These are phyloP conservation scores for Lachancea nothofagi DNA, from an alignment of 805 yeast species.

Conservation along the genomic window DNA sequence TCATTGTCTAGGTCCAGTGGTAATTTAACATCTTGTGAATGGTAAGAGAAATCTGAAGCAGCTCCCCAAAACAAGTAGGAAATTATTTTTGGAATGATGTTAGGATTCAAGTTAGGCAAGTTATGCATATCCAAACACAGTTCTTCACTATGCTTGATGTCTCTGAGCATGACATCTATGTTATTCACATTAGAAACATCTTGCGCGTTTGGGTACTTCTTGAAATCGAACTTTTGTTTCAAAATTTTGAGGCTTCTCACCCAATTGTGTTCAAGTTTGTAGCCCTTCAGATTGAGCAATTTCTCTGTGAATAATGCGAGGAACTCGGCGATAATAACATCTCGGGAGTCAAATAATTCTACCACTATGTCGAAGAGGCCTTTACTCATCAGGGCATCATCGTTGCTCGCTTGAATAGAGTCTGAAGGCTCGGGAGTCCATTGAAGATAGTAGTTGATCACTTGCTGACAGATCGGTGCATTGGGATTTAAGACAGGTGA, in stretches of 20 bases:
- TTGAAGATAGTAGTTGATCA: slow-evolving; percentile 18
- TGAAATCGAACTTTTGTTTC: slow-evolving; percentile 15
- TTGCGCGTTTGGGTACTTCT: slow-evolving; percentile 5
- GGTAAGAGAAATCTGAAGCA: slow-evolving; percentile 12
- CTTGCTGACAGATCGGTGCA: slow-evolving; percentile 14
- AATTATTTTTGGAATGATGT: slow-evolving; percentile 53
- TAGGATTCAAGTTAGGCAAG: slow-evolving; percentile 17
- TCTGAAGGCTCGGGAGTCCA: slow-evolving; percentile 29
- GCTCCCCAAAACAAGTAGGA: slow-evolving; percentile 82
- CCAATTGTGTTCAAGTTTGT: slow-evolving; percentile 26
- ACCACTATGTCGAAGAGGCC: slow-evolving; percentile 24
- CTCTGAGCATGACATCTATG: slow-evolving; percentile 80
- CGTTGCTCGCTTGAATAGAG: slow-evolving; percentile 11
- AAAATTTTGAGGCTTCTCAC: slow-evolving; percentile 18
- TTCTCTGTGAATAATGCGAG: slow-evolving; percentile 21
- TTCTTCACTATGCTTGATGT: slow-evolving; percentile 51
- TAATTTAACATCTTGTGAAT: slow-evolving; percentile 34
- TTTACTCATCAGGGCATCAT: slow-evolving; percentile 10
- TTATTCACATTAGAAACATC: slow-evolving; percentile 39
- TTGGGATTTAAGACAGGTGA: slow-evolving; percentile 9
- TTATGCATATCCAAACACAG: slow-evolving; percentile 39
- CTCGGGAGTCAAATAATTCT: slow-evolving; percentile 24
- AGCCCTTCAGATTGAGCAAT: slow-evolving; percentile 19
- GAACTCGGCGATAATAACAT: slow-evolving; percentile 23
- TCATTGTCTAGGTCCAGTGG: slow-evolving; percentile 43